These are phyloP conservation scores for Puccinia hordei DNA, from an alignment of 1,284 basidiomycete genomes.

Conservation along the genomic window DNA sequence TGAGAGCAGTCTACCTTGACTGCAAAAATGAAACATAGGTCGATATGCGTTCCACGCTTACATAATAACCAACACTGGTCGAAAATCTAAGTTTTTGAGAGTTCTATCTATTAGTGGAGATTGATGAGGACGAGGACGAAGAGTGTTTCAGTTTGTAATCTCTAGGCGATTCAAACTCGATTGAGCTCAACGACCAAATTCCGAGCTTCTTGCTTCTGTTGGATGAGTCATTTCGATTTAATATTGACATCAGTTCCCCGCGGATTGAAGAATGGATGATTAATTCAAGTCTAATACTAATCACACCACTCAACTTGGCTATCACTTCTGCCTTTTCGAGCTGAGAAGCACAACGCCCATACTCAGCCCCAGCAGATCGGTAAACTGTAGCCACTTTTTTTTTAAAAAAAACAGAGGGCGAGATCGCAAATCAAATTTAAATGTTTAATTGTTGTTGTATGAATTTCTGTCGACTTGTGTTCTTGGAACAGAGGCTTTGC, in stretches of 20 bases:
- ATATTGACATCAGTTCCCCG: not conserved
- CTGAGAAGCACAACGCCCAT: conserved; percentile 33
- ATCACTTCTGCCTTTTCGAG: conserved; percentile 30
- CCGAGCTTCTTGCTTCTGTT: conserved; percentile 40
- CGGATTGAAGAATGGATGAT: no score
- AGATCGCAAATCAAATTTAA: not conserved
- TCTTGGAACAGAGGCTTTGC: no score
- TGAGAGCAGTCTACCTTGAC: no score
- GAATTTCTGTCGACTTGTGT: no score
- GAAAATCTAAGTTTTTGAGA: no score
- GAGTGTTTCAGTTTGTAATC: conserved; percentile 41
- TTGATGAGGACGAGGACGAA: conserved; percentile 6
- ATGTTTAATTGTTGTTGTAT: not conserved
- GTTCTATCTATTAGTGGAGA: no score
- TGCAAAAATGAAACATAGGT: no score
- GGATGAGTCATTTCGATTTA: no score
- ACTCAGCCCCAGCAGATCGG: conserved; percentile 41
- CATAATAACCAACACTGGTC: no score
- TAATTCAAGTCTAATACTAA: not conserved
- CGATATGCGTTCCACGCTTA: no score
- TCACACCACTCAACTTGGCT: conserved; percentile 35
- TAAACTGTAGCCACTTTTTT: conserved; percentile 47
- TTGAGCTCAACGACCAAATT: conserved; percentile 35
- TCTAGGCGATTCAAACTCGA: conserved; percentile 36
- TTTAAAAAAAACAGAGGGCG: no score